A percentile compares a stretch with the other conserved stretches of the same genome.
These are phyloP conservation scores for Wallacemonas sp. DNA, from an alignment of 208 protist genomes.

Conservation along the genomic window DNA sequence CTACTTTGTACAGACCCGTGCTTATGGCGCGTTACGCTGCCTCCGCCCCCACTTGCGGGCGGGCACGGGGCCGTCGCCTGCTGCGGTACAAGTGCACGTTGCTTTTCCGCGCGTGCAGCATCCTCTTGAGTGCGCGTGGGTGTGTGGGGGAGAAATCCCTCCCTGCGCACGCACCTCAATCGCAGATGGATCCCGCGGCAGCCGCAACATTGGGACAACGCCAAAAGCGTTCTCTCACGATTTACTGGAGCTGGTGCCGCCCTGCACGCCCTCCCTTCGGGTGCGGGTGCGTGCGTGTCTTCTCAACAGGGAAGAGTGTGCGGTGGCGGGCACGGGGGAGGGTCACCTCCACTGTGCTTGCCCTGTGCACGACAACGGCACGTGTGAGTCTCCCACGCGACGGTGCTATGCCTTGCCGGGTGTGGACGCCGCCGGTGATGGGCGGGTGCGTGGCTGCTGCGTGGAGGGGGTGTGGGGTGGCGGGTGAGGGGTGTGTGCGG, in stretches of 20 bases:
- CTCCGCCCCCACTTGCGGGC: background rate
- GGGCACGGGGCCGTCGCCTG: slow-evolving; percentile 8
- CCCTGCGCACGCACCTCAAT: background rate
- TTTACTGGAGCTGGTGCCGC: background rate
- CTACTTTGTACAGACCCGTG: slow-evolving; percentile 1
- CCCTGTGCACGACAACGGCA: background rate
- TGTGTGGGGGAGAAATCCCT: background rate
- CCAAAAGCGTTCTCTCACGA: background rate
- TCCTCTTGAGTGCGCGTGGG: background rate
- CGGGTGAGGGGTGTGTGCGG: background rate
- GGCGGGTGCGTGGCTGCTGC: no score
- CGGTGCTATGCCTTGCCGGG: no score
- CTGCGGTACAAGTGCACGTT: slow-evolving; percentile 2
- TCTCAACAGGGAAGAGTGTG: no score
- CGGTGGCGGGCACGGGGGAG: no score
- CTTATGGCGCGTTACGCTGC: background rate
- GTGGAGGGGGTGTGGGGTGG: background rate
- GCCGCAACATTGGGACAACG: slow-evolving; percentile 4
- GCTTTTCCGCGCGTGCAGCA: background rate
- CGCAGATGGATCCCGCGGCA: slow-evolving; percentile 10
- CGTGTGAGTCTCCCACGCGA: background rate
- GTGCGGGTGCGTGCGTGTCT: no score
- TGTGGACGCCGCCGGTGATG: no score
- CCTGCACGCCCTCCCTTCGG: background rate
- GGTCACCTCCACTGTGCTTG: no score